Evolutionary conservation across 495 filamentous ascomycete genomes (phyloP), one percentile per base, ranked within the genome.

Genomic region (Aspergillus steynii): DNA sequence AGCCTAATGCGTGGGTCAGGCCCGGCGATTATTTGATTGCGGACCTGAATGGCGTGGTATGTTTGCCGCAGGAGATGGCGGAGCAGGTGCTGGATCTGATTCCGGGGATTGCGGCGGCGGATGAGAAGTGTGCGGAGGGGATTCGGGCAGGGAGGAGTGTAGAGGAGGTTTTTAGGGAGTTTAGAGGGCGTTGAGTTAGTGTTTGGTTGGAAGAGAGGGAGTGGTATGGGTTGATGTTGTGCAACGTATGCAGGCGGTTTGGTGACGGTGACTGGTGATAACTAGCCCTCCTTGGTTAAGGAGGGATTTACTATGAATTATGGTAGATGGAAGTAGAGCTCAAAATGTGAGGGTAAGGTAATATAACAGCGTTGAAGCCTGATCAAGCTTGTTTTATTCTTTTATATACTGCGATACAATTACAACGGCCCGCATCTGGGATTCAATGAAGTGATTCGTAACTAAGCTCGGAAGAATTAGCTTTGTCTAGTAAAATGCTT

Each of bases 21-120:
- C 83, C 82, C 0, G 83, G 81, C 0, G 84, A 86, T 57, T 85
- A 85, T 54, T 55, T 86, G 28, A 71, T 86, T 25, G 83, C 68
- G 0, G 84, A 86, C 45, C 37, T 81, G 14, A 83, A 86, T 54
- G 84, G 84, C 3, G 82, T 85, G 0, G 82, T 85, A 5, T 69
- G 70, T 58, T 48, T 71, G 29, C 78, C 78, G 27, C 67, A 63
- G 49, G 77, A 74, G 26, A 54, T 85, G 52, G 81, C 77, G 8
- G 77, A 80, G 64, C 62, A 74, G 63, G 80, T 76, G 5, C 51
- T 85, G 29, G 74, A 72, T 29, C 63, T 82, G 49, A 78, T 88
- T 72, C 70, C 70, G 26, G 74, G 72, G 66, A 74, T 83, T 64
- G 78, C 82, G 34, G 80, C 74, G 61, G 85, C 83, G 7, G 84